A percentile compares a stretch with the other conserved stretches of the same genome.
Evolutionary conservation across 73 alveolate species (phyloP).

Genomic region (Effrenium voratum): DNA sequence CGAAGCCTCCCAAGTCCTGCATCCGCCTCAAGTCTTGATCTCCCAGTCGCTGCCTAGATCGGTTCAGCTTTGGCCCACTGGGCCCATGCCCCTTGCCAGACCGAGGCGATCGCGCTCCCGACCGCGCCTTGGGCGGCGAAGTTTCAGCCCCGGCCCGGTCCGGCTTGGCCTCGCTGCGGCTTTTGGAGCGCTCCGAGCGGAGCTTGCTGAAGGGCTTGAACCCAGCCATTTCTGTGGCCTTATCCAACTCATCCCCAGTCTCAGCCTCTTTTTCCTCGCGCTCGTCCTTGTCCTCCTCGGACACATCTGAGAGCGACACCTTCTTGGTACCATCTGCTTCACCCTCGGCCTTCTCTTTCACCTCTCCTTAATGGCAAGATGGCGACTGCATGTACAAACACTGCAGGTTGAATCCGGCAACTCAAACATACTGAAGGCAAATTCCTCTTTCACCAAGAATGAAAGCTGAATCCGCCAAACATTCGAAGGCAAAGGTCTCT

Average conservation of each 20-base stretch:
- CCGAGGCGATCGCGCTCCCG: conserved; percentile 1
- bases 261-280: background rate
- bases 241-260: background rate
- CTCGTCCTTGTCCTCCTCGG: background rate
- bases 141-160: background rate
- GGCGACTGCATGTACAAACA: too few relatives aligned
- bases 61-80: background rate
- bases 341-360: too few relatives aligned
- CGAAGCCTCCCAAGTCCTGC: background rate
- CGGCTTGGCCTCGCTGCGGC: too few relatives aligned
- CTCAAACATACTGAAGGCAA: too few relatives aligned
- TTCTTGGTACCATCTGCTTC: background rate
- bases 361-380: too few relatives aligned
- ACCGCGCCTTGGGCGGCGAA: background rate
- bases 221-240: background rate
- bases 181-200: conserved; percentile 20
- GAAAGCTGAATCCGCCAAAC: too few relatives aligned
- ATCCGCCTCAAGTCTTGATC: background rate
- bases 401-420: too few relatives aligned
- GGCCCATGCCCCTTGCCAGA: background rate
- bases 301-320: background rate
- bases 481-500: too few relatives aligned
- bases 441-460: too few relatives aligned
- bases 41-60: background rate
- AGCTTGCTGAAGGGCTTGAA: background rate